Conservation (phyloP, 2,329 filamentous ascomycete species). For the Hymenoscyphus scutula region DNA sequence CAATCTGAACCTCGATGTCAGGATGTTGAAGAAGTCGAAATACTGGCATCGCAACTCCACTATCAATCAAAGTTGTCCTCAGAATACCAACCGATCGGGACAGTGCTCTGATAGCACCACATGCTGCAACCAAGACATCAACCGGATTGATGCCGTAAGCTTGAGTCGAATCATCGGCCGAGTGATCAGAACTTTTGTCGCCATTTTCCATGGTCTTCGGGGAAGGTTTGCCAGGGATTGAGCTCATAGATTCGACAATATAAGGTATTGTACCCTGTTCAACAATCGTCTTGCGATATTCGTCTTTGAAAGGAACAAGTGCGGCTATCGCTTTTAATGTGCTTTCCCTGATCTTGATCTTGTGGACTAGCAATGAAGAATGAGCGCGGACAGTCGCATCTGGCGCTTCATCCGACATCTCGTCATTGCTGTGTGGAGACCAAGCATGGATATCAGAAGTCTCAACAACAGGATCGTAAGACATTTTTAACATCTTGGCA, state of each 20-base stretch:
- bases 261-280: slow-evolving; percentile 77
- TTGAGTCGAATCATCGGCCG: slow-evolving; percentile 20
- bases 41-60: slow-evolving; percentile 74
- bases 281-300: slow-evolving; percentile 78
- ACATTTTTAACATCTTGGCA: slow-evolving; percentile 62
- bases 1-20: slow-evolving; percentile 77
- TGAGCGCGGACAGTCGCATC: slow-evolving; percentile 58
- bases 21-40: slow-evolving; percentile 72
- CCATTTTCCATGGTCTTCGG: slow-evolving; percentile 39
- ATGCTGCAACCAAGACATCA: slow-evolving; percentile 79
- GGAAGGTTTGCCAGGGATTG: slow-evolving; percentile 52
- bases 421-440: slow-evolving; percentile 40
- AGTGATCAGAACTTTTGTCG: slow-evolving; percentile 33
- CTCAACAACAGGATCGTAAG: slow-evolving; percentile 58
- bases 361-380: slow-evolving; percentile 60
- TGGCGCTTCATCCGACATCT: slow-evolving; percentile 21
- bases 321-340: slow-evolving; percentile 78
- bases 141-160: slow-evolving; percentile 72
- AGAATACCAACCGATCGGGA: slow-evolving; percentile 82
- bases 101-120: slow-evolving; percentile 75
- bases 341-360: slow-evolving; percentile 72
- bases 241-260: slow-evolving; percentile 78
- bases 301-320: slow-evolving; percentile 76
- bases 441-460: slow-evolving; percentile 51
- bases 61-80: slow-evolving; percentile 83